Evolutionary conservation across 371 early-diverging fungal species (phyloP).

Genomic region (Actinomortierella wolfii): DNA sequence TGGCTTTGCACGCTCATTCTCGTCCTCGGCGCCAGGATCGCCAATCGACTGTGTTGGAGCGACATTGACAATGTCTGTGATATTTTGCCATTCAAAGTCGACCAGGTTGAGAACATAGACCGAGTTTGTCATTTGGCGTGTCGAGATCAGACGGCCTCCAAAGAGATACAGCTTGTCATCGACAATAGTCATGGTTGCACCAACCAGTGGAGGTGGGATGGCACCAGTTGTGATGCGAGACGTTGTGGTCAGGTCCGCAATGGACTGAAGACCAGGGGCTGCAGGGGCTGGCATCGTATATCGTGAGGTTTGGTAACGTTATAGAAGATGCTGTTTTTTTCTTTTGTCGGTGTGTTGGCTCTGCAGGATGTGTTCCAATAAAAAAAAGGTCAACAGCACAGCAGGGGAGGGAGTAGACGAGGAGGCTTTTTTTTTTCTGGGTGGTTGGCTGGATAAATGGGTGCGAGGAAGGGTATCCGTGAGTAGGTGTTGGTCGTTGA

Average conservation of each 20-base stretch:
- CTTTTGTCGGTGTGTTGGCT: neutral
- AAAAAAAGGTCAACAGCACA: neutral
- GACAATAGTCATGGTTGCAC: conserved; percentile 73
- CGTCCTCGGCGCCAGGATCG: conserved; percentile 41
- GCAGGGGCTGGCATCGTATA: conserved; percentile 38
- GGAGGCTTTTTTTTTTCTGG: too few relatives aligned
- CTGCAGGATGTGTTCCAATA: neutral
- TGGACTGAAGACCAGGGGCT: conserved; percentile 57
- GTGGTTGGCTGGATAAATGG: too few relatives aligned
- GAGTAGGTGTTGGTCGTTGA: too few relatives aligned
- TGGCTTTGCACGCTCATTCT: conserved; percentile 39
- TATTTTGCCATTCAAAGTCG: conserved; percentile 61
- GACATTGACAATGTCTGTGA: conserved; percentile 33
- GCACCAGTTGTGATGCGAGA: conserved; percentile 74
- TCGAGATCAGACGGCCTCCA: conserved; percentile 74
- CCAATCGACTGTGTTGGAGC: conserved; percentile 20
- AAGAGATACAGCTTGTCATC: conserved; percentile 72
- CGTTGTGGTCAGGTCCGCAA: conserved; percentile 76
- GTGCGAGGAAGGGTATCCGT: too few relatives aligned
- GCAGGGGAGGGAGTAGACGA: too few relatives aligned
- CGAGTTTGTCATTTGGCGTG: conserved; percentile 73
- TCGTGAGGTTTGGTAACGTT: neutral
- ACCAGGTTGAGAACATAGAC: conserved; percentile 71
- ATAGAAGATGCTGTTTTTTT: neutral
- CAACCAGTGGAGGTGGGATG: conserved; percentile 79